phyloP scores from a whole-genome alignment of 2,329 filamentous ascomycete genomes.

The Talaromyces sp. region DNA sequence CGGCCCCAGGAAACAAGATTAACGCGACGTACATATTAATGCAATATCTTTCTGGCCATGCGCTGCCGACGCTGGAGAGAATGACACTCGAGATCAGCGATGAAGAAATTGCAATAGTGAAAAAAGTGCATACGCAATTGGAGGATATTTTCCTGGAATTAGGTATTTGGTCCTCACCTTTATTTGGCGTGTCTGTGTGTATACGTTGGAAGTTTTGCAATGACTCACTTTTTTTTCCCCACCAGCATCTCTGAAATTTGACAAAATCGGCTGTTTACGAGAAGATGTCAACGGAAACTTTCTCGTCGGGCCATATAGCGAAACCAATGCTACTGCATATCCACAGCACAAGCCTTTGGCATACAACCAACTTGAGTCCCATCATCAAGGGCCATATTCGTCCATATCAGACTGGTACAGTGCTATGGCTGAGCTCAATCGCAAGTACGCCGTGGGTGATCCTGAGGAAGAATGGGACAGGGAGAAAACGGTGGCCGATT shows the following conservation, averaged over 20 bases:
- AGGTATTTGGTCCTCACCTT: background rate
- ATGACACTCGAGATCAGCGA: background rate
- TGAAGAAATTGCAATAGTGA: background rate
- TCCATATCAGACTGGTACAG: background rate
- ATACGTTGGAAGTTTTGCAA: background rate
- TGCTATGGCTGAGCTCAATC: background rate
- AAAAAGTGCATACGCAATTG: background rate
- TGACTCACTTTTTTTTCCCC: background rate
- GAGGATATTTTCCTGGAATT: conserved; percentile 1
- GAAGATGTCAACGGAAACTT: background rate
- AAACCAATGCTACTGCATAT: background rate
- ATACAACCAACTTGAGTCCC: background rate
- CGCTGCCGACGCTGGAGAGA: background rate
- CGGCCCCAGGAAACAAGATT: background rate
- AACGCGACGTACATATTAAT: background rate
- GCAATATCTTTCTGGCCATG: background rate
- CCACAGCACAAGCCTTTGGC: background rate
- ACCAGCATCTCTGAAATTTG: conserved; percentile 1
- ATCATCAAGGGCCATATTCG: background rate
- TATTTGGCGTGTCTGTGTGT: background rate
- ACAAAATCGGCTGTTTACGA: background rate
- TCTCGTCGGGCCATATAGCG: background rate
- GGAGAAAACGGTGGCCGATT: background rate
- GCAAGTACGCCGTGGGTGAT: background rate
- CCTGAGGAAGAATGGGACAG: background rate